Evolutionary conservation across 2,329 filamentous ascomycete species (phyloP), one percentile per base, ranked within the genome.

Genomic region (Macroventuria anomochaeta): DNA sequence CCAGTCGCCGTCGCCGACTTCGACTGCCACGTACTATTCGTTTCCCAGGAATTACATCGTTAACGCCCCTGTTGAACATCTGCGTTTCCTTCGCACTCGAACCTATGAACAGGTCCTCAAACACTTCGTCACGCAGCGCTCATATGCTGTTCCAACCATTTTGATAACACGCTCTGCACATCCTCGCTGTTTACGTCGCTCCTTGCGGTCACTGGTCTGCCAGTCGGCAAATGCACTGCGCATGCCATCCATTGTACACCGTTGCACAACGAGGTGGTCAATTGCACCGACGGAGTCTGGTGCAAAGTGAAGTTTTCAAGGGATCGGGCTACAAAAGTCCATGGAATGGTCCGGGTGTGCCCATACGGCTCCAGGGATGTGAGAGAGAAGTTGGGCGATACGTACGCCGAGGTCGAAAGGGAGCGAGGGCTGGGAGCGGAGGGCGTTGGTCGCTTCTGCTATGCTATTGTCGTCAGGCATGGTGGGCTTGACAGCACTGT

Each of bases 61-160:
- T 5, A 10, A 36, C 33, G 5, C 62, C 59, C 12, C 61, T 62
- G 29, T 67, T 65, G 40, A 67, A 63, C 15, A 39, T n/a, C 46
- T 49, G 40, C 23, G 42, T 65, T 12, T 58, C 26, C 21, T 47
- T 48, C 21, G 13, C 18, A n/a, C 15, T 50, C 55, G 47, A 58
- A 2, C 20, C 31, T 3, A 36, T 6, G 38, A 64, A 58, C 2
- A 57, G 5, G 5, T 55, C 53, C 11, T 34, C 41, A 11, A 63
- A 31, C 26, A 42, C 37, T 21, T 53, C 40, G 3, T 31, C 11
- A 59, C 28, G 17, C 36, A 39, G 2, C 34, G 6, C 31, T 56
- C 58, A 28, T 49, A 60, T 5, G 15, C 29, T 2, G 34, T 25
- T 12, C 54, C 53, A 3, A 58, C 25, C 3, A 40, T 20, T 12